Percentiles rank a stretch among this genome's conserved stretches.
phyloP scores from a whole-genome alignment of 2,329 filamentous ascomycete species.

The Talaromyces sp. region DNA sequence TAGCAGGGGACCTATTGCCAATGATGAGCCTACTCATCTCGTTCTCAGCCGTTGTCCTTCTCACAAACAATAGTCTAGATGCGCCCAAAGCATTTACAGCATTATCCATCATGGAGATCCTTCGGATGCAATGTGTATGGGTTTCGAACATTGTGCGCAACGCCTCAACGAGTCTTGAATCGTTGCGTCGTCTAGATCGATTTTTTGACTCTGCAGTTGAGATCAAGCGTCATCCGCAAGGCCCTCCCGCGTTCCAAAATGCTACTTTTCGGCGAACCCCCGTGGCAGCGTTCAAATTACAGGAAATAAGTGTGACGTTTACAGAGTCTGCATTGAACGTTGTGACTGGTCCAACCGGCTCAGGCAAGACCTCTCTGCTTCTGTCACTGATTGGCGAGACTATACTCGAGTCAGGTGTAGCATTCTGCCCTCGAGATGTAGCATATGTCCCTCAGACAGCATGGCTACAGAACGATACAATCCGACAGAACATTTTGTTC shows the following conservation, averaged over 20 bases:
- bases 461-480: slow-evolving; percentile 64
- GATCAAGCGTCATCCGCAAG: slow-evolving; percentile 48
- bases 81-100: slow-evolving; percentile 59
- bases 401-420: slow-evolving; percentile 24
- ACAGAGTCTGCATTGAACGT: slow-evolving; percentile 54
- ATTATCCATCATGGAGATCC: slow-evolving; percentile 51
- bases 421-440: slow-evolving; percentile 50
- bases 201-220: slow-evolving; percentile 54
- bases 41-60: slow-evolving; percentile 51
- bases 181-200: slow-evolving; percentile 52
- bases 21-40: slow-evolving; percentile 53
- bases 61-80: slow-evolving; percentile 48
- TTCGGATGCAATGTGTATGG: slow-evolving; percentile 53
- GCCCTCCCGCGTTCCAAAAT: slow-evolving; percentile 46
- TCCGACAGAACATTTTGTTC: slow-evolving; percentile 63
- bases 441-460: slow-evolving; percentile 59
- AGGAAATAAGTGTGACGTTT: slow-evolving; percentile 45
- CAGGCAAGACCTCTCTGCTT: slow-evolving; percentile 56
- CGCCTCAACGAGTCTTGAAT: slow-evolving; percentile 45
- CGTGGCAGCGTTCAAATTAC: slow-evolving; percentile 50
- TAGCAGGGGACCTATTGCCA: slow-evolving; percentile 53
- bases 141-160: slow-evolving; percentile 45
- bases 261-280: slow-evolving; percentile 52
- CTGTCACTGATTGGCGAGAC: slow-evolving; percentile 28
- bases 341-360: slow-evolving; percentile 53